phyloP scores from a whole-genome alignment of 192 early-diverging fungal genomes.

The Chytriomyces sp. region DNA sequence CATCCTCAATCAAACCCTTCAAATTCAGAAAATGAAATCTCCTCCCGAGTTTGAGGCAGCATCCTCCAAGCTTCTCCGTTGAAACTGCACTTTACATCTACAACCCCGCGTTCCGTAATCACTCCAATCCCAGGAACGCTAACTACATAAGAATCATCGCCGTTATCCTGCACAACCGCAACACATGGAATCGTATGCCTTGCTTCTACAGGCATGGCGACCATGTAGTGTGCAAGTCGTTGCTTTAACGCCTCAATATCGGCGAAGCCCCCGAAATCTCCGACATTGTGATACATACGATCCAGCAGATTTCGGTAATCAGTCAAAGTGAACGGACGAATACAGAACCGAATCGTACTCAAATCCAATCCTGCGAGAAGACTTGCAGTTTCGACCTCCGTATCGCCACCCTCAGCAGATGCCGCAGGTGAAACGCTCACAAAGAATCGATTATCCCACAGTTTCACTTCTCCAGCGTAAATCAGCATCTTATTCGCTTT shows the following conservation, averaged over 20 bases:
- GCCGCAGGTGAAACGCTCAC: not conserved
- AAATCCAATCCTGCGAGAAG: conserved; percentile 8
- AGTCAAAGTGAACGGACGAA: conserved; percentile 5
- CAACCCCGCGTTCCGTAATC: conserved; percentile 22
- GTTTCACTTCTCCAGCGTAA: conserved; percentile 6
- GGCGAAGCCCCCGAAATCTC: not conserved
- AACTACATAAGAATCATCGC: conserved; percentile 24
- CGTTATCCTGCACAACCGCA: conserved; percentile 29
- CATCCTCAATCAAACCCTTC: not conserved
- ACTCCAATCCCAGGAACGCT: conserved; percentile 11
- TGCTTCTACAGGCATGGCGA: conserved; percentile 11
- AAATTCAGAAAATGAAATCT: conserved; percentile 9
- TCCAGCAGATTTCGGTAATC: conserved; percentile 23
- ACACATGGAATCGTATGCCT: conserved; percentile 31
- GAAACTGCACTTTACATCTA: conserved; percentile 26
- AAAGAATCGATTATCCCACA: conserved; percentile 33
- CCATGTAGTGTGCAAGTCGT: conserved; percentile 22
- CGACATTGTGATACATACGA: conserved; percentile 31
- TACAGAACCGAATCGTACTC: not conserved
- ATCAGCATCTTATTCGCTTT: not conserved
- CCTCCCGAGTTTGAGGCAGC: conserved; percentile 8
- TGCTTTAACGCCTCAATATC: not conserved
- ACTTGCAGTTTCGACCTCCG: not conserved
- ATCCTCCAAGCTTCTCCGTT: conserved; percentile 22
- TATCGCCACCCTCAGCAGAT: not conserved